Conservation (phyloP, 495 filamentous ascomycete species). For the Pyrenula aspistea region DNA sequence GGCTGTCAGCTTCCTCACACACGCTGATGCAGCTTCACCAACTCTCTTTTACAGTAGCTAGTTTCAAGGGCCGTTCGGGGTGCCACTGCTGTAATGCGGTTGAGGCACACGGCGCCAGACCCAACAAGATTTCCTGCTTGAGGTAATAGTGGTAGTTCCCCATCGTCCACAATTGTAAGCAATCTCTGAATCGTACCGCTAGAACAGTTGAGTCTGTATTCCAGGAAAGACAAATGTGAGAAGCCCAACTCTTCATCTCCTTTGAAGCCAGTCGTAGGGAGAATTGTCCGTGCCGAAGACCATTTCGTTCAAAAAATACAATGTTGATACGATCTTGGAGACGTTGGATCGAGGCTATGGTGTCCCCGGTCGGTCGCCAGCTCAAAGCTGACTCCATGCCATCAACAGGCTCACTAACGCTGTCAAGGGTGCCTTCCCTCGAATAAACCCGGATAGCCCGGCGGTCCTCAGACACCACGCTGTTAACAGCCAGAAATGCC, state of each 20-base stretch:
- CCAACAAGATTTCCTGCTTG: constrained; percentile 70
- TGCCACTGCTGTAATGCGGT: constrained; percentile 57
- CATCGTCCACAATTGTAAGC: constrained; percentile 89
- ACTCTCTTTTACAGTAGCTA: constrained; percentile 33
- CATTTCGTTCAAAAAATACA: constrained; percentile 94
- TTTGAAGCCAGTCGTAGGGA: constrained; percentile 53
- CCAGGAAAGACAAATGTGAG: constrained; percentile 61
- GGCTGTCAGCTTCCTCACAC: constrained; percentile 5
- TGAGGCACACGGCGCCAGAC: constrained; percentile 9
- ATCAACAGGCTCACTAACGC: constrained; percentile 89
- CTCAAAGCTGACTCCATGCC: constrained; percentile 73
- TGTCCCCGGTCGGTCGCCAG: constrained; percentile 84
- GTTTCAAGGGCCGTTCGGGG: constrained; percentile 62
- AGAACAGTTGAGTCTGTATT: constrained; percentile 85
- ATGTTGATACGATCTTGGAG: constrained; percentile 59
- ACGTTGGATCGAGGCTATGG: constrained; percentile 75
- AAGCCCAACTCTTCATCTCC: constrained; percentile 40
- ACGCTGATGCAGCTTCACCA: not conserved
- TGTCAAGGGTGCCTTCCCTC: constrained; percentile 78
- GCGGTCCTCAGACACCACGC: constrained; percentile 49
- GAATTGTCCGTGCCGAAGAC: constrained; percentile 87
- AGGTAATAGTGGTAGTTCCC: constrained; percentile 97
- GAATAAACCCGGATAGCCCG: constrained; percentile 80
- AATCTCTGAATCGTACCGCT: constrained; percentile 62
- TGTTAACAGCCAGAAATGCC: constrained; percentile 78